phyloP scores from a whole-genome alignment of 192 early-diverging fungal species.

The Neocallimastix lanati region DNA sequence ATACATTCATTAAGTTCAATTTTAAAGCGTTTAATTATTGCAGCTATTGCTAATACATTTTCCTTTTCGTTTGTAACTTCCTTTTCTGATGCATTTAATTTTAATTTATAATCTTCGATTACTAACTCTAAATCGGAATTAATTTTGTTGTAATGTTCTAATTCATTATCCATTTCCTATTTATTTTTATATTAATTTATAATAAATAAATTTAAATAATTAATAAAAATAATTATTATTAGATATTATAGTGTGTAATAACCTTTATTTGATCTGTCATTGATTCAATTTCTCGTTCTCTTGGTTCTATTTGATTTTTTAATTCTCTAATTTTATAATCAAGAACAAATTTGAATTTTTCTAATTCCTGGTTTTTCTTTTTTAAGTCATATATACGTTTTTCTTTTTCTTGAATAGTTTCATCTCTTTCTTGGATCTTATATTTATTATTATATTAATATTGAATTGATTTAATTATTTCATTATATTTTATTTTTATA shows the following conservation, averaged over 20 bases:
- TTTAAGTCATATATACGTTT: slow-evolving; percentile 43
- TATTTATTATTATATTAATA: background rate
- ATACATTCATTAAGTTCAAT: slow-evolving; percentile 32
- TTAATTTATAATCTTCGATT: slow-evolving; percentile 35
- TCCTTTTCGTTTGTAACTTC: slow-evolving; percentile 23
- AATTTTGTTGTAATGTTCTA: slow-evolving; percentile 32
- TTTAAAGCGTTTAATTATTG: slow-evolving; percentile 27
- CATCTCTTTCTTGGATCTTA: slow-evolving; percentile 43
- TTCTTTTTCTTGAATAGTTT: slow-evolving; percentile 45
- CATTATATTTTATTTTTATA: too few species aligned
- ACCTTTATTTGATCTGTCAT: slow-evolving; percentile 46
- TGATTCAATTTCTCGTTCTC: slow-evolving; percentile 32
- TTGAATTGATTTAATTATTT: background rate
- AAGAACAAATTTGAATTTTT: slow-evolving; percentile 50
- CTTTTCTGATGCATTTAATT: slow-evolving; percentile 36
- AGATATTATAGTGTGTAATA: too few species aligned
- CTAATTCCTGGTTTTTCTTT: slow-evolving; percentile 50
- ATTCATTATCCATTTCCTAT: slow-evolving; percentile 38
- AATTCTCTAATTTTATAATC: slow-evolving; percentile 51
- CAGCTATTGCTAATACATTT: slow-evolving; percentile 14
- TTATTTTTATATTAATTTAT: slow-evolving; percentile 2
- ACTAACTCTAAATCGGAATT: slow-evolving; percentile 29
- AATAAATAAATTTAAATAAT: slow-evolving; percentile 1
- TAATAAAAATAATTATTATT: background rate
- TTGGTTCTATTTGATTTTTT: slow-evolving; percentile 40